These are phyloP conservation scores for Globisporangium ultimum DNA, from an alignment of 352 stramenopile genomes.

Conservation along the genomic window DNA sequence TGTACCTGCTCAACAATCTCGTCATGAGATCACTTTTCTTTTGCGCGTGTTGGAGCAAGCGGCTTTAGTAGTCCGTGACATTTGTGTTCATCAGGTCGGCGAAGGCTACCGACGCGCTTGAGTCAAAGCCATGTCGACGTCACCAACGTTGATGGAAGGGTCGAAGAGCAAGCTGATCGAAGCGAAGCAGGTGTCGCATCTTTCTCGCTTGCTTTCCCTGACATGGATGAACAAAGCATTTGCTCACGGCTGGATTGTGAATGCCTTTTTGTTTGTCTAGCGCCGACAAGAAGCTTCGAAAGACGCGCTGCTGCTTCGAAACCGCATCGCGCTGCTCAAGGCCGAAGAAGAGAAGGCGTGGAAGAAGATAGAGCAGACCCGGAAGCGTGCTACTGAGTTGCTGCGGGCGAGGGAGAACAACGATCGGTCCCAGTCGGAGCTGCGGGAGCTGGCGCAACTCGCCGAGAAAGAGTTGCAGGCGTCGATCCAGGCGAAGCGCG, in stretches of 20 bases:
- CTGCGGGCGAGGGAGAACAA: conserved; percentile 69
- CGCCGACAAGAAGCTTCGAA: conserved; percentile 74
- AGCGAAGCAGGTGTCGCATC: conserved; percentile 57
- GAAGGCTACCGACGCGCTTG: not conserved
- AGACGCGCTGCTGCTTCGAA: conserved; percentile 70
- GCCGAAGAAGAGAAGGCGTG: conserved; percentile 78
- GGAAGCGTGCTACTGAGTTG: conserved; percentile 62
- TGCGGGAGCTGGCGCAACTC: conserved; percentile 54
- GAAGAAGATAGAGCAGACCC: conserved; percentile 86
- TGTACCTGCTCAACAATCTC: too few species aligned
- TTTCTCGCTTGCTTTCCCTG: not conserved
- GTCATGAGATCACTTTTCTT: too few species aligned
- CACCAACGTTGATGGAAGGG: conserved; percentile 30
- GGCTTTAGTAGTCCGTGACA: too few species aligned
- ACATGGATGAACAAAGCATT: not conserved
- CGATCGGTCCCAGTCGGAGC: conserved; percentile 49
- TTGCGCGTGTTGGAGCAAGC: too few species aligned
- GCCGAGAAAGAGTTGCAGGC: conserved; percentile 62
- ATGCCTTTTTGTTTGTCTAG: conserved; percentile 14
- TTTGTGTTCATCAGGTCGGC: too few species aligned
- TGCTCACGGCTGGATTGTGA: not conserved
- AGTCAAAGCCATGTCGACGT: conserved; percentile 1
- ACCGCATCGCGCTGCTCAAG: conserved; percentile 80
- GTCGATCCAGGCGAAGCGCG: conserved; percentile 68
- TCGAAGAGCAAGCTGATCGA: conserved; percentile 72